Percentiles rank a stretch among this genome's conserved stretches.
Evolutionary conservation across 768 basidiomycete genomes (phyloP).

Genomic region (Tricholoma hemisulphureum): DNA sequence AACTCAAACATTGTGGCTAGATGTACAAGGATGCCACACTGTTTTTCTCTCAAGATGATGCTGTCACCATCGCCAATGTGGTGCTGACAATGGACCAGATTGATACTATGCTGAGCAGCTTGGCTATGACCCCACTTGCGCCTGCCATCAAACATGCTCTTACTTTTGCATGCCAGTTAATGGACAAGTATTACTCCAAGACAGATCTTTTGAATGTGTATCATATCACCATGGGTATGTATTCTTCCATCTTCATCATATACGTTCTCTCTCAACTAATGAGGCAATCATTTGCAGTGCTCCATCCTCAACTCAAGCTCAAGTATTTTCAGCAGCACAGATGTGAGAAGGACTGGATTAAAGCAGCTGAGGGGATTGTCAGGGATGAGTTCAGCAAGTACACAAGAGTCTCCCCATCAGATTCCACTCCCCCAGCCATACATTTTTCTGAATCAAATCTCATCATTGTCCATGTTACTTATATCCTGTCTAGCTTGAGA

Average conservation of each 20-base stretch:
- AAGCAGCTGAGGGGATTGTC: slow-evolving; percentile 21
- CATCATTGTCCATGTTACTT: not conserved
- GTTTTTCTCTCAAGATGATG: slow-evolving; percentile 24
- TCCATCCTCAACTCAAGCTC: slow-evolving; percentile 36
- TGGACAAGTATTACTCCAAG: slow-evolving; percentile 30
- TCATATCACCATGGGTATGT: slow-evolving; percentile 31
- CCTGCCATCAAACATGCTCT: slow-evolving; percentile 21
- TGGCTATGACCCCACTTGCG: not conserved
- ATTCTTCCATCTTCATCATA: slow-evolving; percentile 6
- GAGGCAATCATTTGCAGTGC: slow-evolving; percentile 27
- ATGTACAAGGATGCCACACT: slow-evolving; percentile 32
- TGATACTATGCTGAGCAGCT: slow-evolving; percentile 17
- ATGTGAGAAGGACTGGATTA: slow-evolving; percentile 32
- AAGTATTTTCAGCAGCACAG: slow-evolving; percentile 27
- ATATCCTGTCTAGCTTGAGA: not conserved
- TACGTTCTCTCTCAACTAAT: not conserved
- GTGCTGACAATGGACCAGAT: slow-evolving; percentile 39
- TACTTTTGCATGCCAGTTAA: slow-evolving; percentile 18
- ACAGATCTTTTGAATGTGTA: slow-evolving; percentile 13
- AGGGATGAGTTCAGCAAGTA: slow-evolving; percentile 17
- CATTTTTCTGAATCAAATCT: not conserved
- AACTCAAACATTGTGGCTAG: too few relatives aligned
- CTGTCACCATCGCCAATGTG: slow-evolving; percentile 27
- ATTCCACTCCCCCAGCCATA: not conserved
- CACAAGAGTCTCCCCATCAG: not conserved